Evolutionary conservation across 306 rosid genomes (phyloP).

Genomic region (Gynostemma pentaphyllum): DNA sequence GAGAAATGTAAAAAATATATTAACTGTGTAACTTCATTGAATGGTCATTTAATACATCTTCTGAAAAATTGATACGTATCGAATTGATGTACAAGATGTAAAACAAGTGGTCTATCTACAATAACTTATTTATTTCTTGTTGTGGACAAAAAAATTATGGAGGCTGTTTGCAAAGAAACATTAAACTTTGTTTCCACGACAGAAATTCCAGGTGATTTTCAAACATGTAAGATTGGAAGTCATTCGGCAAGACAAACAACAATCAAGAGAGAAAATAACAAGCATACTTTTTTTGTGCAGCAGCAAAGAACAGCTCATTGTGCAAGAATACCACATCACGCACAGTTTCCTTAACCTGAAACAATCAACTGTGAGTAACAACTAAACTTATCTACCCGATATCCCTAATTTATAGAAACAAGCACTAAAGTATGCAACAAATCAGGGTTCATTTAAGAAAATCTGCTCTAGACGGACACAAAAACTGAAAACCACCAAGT

Average conservation of each 20-base stretch:
- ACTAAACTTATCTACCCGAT: slow-evolving; percentile 3
- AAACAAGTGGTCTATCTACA: too few species aligned
- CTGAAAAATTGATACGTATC: too few species aligned
- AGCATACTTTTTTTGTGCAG: slow-evolving; percentile 82
- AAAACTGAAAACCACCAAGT: neutral
- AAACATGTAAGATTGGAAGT: neutral
- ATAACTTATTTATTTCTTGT: too few species aligned
- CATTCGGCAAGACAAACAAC: neutral
- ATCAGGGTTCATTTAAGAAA: neutral
- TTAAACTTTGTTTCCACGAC: neutral
- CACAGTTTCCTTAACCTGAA: slow-evolving; percentile 87
- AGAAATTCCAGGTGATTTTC: neutral
- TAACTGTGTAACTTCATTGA: too few species aligned
- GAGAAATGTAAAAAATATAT: too few species aligned
- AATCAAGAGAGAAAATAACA: neutral
- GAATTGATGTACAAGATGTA: too few species aligned
- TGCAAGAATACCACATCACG: slow-evolving; percentile 83
- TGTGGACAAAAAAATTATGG: too few species aligned
- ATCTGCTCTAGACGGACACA: neutral
- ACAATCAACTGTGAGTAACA: slow-evolving; percentile 10
- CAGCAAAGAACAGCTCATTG: slow-evolving; percentile 64
- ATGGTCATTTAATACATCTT: too few species aligned
- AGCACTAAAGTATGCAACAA: neutral
- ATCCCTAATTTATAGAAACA: neutral
- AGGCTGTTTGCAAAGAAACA: neutral